phyloP scores from a whole-genome alignment of 192 early-diverging fungal species.

The Entomortierella lignicola region DNA sequence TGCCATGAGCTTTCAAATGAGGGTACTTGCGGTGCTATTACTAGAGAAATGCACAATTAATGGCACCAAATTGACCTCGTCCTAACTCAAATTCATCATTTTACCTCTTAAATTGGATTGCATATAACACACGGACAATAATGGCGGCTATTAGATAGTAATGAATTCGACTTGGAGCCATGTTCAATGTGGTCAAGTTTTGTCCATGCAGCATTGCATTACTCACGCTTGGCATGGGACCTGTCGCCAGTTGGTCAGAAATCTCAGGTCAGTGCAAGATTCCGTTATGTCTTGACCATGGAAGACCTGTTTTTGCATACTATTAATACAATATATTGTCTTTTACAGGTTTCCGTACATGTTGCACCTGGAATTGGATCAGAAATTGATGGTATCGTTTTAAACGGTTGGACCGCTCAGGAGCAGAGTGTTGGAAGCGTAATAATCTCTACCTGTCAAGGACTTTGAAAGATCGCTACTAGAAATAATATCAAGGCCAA shows the following conservation, averaged over 20 bases:
- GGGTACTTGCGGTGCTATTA: slow-evolving; percentile 6
- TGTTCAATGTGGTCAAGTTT: slow-evolving; percentile 50
- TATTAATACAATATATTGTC: not conserved
- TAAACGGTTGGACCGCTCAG: slow-evolving; percentile 24
- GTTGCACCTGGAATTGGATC: slow-evolving; percentile 19
- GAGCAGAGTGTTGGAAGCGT: slow-evolving; percentile 32
- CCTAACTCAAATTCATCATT: not conserved
- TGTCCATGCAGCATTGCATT: slow-evolving; percentile 44
- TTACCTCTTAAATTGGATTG: too few relatives aligned
- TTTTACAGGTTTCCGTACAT: slow-evolving; percentile 34
- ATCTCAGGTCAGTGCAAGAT: slow-evolving; percentile 15
- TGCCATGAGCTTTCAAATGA: slow-evolving; percentile 10
- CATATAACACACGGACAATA: too few relatives aligned
- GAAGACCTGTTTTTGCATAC: not conserved
- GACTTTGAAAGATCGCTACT: not conserved
- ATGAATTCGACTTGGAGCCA: slow-evolving; percentile 34
- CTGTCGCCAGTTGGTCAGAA: slow-evolving; percentile 26
- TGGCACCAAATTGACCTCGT: not conserved
- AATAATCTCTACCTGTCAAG: not conserved
- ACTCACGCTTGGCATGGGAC: slow-evolving; percentile 31
- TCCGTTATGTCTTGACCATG: not conserved
- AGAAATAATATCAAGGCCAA: not conserved
- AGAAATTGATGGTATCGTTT: slow-evolving; percentile 3
- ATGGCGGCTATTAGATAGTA: slow-evolving; percentile 15
- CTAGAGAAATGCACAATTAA: not conserved